A percentile compares a stretch with the other conserved stretches of the same genome.
These are phyloP conservation scores for Solanum tarapatanum DNA, from an alignment of 257 asterid genomes.

Conservation along the genomic window DNA sequence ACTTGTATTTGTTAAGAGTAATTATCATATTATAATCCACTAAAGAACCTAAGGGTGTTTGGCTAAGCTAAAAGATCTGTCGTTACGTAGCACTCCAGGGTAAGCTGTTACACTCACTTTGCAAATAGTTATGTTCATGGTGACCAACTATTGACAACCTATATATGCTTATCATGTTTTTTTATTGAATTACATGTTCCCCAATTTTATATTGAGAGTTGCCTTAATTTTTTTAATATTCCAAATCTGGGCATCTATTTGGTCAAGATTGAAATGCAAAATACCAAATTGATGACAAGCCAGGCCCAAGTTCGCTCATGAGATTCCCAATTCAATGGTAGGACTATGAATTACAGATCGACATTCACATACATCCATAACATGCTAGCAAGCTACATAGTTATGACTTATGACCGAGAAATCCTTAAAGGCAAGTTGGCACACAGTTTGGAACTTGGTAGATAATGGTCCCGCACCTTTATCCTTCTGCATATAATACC, in stretches of 20 bases:
- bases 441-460: background rate
- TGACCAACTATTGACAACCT: background rate
- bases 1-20: background rate
- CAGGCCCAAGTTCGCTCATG: background rate
- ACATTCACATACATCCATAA: background rate
- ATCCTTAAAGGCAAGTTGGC: background rate
- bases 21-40: background rate
- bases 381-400: background rate
- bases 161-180: background rate
- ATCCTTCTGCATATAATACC: background rate
- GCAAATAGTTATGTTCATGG: background rate
- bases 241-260: background rate
- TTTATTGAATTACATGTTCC: background rate
- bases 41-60: background rate
- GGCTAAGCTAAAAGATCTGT: background rate
- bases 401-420: background rate
- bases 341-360: background rate
- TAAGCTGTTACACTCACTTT: background rate
- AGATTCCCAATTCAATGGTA: background rate
- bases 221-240: background rate
- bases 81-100: background rate
- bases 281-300: background rate
- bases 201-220: background rate
- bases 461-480: background rate
- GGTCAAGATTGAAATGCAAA: background rate